Percentiles rank a stretch among this genome's conserved stretches.
Conservation (phyloP, 495 filamentous ascomycete genomes). For the Aspergillus affinis region DNA sequence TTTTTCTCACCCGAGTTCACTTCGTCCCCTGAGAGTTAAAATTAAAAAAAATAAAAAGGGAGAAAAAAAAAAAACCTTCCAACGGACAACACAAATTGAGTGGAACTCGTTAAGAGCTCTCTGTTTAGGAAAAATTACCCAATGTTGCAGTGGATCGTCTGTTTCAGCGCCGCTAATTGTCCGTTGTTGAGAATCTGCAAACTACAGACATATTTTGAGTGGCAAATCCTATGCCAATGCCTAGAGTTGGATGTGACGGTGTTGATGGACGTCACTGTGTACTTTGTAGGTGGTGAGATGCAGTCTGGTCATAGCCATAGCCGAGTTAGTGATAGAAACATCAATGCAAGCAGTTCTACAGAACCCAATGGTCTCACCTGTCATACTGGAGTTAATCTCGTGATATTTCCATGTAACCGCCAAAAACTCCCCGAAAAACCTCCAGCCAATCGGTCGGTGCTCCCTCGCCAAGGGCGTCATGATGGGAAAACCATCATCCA, state of each 20-base stretch:
- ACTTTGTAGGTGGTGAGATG: background rate
- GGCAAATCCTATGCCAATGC: background rate
- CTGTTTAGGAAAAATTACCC: background rate
- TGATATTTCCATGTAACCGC: background rate
- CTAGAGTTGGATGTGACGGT: background rate
- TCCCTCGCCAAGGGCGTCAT: too few relatives aligned
- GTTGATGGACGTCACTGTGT: background rate
- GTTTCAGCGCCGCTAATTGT: background rate
- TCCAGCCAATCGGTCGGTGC: background rate
- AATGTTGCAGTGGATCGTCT: background rate
- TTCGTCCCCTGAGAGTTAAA: conserved; percentile 1
- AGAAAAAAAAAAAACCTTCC: background rate
- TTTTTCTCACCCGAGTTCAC: conserved; percentile 1
- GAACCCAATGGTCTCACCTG: background rate
- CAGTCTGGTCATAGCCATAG: background rate
- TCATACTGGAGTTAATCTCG: background rate
- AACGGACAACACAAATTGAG: background rate
- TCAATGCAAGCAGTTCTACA: background rate
- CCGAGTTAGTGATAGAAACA: background rate
- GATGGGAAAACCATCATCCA: background rate
- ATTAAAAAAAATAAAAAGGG: background rate
- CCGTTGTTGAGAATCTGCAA: background rate
- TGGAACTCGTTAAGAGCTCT: background rate
- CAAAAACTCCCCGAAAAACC: background rate
- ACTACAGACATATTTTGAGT: background rate